These are phyloP conservation scores for Aspergillus pseudonomiae DNA, from an alignment of 2,329 filamentous ascomycete species.

Conservation along the genomic window DNA sequence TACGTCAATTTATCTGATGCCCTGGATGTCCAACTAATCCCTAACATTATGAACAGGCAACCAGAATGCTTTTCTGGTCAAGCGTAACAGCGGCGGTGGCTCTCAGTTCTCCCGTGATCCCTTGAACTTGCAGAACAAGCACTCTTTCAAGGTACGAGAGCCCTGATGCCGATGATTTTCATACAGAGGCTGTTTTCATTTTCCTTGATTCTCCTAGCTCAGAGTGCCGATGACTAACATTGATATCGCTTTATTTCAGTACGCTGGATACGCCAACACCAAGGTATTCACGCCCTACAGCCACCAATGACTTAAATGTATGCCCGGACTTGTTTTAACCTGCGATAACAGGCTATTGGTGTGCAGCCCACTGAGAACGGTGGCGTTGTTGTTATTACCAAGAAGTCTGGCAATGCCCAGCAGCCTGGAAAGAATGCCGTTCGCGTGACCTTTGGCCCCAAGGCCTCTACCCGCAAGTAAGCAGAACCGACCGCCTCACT, in stretches of 20 bases:
- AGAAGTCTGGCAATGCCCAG: conserved; percentile 74
- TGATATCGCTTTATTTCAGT: conserved; percentile 51
- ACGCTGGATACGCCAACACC: conserved; percentile 90
- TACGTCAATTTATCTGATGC: conserved; percentile 14
- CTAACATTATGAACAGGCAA: conserved; percentile 59
- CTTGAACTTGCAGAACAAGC: conserved; percentile 88
- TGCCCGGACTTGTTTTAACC: background rate
- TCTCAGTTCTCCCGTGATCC: conserved; percentile 92
- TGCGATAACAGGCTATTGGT: conserved; percentile 71
- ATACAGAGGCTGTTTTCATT: background rate
- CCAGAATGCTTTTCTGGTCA: conserved; percentile 90
- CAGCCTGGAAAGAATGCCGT: conserved; percentile 70
- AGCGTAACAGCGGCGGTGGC: conserved; percentile 78
- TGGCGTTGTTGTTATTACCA: conserved; percentile 78
- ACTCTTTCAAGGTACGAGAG: conserved; percentile 77
- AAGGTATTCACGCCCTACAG: conserved; percentile 64
- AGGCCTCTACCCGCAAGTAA: conserved; percentile 79
- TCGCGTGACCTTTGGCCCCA: conserved; percentile 70
- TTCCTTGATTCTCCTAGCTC: background rate
- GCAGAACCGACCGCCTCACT: conserved; percentile 30
- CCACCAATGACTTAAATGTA: background rate
- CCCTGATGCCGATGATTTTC: conserved; percentile 13
- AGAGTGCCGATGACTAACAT: conserved; percentile 26
- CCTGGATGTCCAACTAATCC: conserved; percentile 19
- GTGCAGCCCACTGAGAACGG: conserved; percentile 75